These are phyloP conservation scores for Calonectria multiphialidica DNA, from an alignment of 2,329 filamentous ascomycete species.

Conservation along the genomic window DNA sequence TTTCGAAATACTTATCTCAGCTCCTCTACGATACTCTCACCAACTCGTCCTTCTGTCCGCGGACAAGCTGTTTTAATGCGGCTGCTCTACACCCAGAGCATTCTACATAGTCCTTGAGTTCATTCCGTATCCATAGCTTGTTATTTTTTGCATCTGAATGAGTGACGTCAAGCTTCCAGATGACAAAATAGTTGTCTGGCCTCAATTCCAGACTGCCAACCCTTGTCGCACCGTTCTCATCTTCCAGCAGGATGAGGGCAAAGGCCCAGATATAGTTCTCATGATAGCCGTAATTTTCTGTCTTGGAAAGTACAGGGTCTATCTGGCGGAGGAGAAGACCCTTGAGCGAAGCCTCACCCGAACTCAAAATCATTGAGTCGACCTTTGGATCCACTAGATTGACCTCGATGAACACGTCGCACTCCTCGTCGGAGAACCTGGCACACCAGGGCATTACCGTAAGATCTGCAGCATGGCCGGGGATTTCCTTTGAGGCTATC, in stretches of 20 bases:
- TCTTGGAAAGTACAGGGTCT: neutral
- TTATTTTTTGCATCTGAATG: neutral
- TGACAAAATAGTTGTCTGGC: constrained; percentile 19
- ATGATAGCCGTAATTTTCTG: neutral
- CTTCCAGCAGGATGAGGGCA: constrained; percentile 12
- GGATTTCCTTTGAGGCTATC: neutral
- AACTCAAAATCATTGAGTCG: neutral
- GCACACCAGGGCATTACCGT: constrained; percentile 1
- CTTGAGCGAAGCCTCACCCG: neutral
- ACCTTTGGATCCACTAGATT: constrained; percentile 7
- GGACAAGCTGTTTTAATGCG: neutral
- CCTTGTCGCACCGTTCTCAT: neutral
- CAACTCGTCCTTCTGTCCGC: neutral
- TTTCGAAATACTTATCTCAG: no score
- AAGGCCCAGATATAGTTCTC: constrained; percentile 14
- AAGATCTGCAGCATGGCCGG: constrained; percentile 9
- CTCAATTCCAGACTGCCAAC: constrained; percentile 24
- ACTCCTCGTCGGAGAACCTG: constrained; percentile 12
- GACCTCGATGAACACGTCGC: constrained; percentile 17
- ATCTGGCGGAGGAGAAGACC: constrained; percentile 19
- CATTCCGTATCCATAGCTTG: neutral
- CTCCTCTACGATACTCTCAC: neutral
- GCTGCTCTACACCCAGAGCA: constrained; percentile 3
- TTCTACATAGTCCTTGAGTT: neutral
- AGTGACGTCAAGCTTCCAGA: neutral